Evolutionary conservation across 352 stramenopile species (phyloP), one percentile per base, ranked within the genome.

Genomic region (Phytophthora hybrid): DNA sequence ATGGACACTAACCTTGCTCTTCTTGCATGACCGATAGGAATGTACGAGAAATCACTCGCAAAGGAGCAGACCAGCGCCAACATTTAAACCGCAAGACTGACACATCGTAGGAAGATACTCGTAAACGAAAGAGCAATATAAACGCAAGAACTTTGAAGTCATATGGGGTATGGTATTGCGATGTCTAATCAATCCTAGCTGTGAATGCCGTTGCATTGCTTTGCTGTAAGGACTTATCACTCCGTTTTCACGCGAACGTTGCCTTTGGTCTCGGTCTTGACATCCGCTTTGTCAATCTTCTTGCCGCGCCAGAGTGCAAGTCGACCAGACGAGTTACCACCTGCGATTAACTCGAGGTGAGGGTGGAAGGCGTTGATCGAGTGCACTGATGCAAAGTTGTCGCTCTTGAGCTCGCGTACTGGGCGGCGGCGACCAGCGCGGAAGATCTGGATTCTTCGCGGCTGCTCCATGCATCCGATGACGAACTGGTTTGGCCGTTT

Each of bases 291-390:
- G 14, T 56, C 58, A 5, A 58, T 71, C 34, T 78, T 81, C 54
- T 67, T 67, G 2, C 79, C 70, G 32, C 85, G 76, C 80, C 87
- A 95, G 11, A 95, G 65, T 62, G 84, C 81, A 39, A 94, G 64
- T 18, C 90, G 74, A 2, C 90, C 88, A 4, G 90, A 95, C 8
- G 89, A 95, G 67, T 97, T 97, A 23, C 88, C 88, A 8, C 90
- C 86, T 3, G 81, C 83, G 58, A 97, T 89, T 5, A 88, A 69
- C 34, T 92, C 76, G 29, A 91, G 70, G 49, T 83, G 83, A 31
- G 90, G 89, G 64, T 97, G 91, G 72, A 97, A 95, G 1, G 84
- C 80, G 68, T 96, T 96, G 72, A 96, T 93, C 19, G 91, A 97
- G 73, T 95, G 89, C 26, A 97, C 88, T 18, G 90, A 97, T 1